Evolutionary conservation across 1,284 basidiomycete species (phyloP).

Genomic region (Stereum hirsutum): DNA sequence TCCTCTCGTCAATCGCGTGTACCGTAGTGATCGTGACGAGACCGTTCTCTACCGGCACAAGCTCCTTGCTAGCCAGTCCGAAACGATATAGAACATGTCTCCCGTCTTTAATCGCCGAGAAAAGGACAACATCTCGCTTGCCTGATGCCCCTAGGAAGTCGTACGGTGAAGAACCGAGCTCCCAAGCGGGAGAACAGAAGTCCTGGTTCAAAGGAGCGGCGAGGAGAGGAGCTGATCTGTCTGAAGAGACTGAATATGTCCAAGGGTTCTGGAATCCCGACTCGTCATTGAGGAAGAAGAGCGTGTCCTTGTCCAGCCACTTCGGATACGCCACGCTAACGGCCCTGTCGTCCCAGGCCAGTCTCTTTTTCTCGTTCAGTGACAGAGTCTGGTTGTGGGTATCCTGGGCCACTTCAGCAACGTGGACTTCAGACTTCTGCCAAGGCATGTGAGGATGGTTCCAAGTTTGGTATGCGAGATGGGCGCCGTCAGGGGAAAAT

Average conservation of each 20-base stretch:
- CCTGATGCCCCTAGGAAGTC: slow-evolving; percentile 34
- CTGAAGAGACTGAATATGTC: slow-evolving; percentile 30
- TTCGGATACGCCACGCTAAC: slow-evolving; percentile 44
- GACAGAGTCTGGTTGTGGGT: slow-evolving; percentile 23
- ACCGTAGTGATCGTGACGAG: slow-evolving; percentile 38
- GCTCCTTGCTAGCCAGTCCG: slow-evolving; percentile 25
- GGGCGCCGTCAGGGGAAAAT: slow-evolving; percentile 61
- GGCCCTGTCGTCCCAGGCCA: slow-evolving; percentile 39
- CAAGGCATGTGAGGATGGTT: slow-evolving; percentile 78
- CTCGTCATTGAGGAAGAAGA: slow-evolving; percentile 63
- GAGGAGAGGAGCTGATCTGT: slow-evolving; percentile 33
- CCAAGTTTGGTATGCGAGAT: slow-evolving; percentile 69
- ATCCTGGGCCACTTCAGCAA: slow-evolving; percentile 30
- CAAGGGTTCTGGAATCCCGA: slow-evolving; percentile 70
- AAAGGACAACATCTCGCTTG: too few relatives aligned
- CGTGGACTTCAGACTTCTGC: slow-evolving; percentile 56
- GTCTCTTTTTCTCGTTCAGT: too few relatives aligned
- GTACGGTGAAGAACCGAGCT: slow-evolving; percentile 39
- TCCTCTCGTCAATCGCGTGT: slow-evolving; percentile 23
- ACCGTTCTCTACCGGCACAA: slow-evolving; percentile 27
- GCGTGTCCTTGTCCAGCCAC: slow-evolving; percentile 48
- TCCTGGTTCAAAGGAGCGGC: slow-evolving; percentile 39
- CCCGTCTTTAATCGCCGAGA: slow-evolving; percentile 39
- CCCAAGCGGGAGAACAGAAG: slow-evolving; percentile 53
- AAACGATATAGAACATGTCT: slow-evolving; percentile 40